These are phyloP conservation scores for Leccinum angustisporum DNA, from an alignment of 1,284 basidiomycete genomes.

Conservation along the genomic window DNA sequence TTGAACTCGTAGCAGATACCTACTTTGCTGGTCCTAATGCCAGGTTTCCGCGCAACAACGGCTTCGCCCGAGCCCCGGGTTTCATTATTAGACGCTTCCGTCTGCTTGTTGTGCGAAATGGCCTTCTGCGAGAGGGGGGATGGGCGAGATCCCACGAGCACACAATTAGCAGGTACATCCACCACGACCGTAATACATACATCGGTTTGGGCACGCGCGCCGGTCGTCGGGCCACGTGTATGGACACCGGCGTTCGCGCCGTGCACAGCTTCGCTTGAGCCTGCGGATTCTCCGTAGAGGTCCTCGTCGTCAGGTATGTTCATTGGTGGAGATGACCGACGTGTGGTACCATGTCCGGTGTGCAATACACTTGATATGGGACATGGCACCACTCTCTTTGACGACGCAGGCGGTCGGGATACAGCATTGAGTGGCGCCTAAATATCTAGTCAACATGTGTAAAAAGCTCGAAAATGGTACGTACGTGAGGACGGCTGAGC, in stretches of 20 bases:
- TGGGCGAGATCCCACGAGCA: not conserved
- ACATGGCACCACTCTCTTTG: not conserved
- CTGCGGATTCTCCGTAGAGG: not conserved
- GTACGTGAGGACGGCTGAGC: not conserved
- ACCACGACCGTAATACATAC: not conserved
- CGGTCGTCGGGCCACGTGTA: not conserved
- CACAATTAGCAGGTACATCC: not conserved
- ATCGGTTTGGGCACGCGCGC: not conserved
- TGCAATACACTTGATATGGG: not conserved
- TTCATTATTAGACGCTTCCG: not conserved
- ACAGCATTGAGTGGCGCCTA: not conserved
- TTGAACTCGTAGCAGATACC: not conserved
- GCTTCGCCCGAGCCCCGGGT: not conserved
- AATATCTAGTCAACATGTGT: not conserved
- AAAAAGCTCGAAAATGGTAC: not conserved
- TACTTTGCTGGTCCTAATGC: not conserved
- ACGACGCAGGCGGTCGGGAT: not conserved
- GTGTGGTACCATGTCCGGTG: not conserved
- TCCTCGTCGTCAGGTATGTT: not conserved
- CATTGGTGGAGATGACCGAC: not conserved
- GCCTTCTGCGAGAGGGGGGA: not conserved
- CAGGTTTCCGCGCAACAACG: not conserved
- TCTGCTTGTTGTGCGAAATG: not conserved
- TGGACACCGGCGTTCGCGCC: not conserved
- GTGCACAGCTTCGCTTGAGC: not conserved